phyloP scores from a whole-genome alignment of 768 basidiomycete genomes.

The Tremella mesenterica region DNA sequence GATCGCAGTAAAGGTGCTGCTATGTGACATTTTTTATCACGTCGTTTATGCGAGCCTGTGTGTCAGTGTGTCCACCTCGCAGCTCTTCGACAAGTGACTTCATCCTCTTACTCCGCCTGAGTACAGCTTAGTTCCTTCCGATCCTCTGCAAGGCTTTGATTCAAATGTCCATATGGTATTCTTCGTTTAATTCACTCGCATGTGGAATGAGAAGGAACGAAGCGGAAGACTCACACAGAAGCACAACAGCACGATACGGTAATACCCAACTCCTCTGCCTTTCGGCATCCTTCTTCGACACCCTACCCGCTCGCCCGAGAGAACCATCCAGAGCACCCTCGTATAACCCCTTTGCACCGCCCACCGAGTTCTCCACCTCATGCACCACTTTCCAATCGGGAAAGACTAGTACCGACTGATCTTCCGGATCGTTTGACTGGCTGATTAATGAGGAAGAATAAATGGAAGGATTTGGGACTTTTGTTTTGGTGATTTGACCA shows the following conservation, averaged over 20 bases:
- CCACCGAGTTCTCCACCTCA: constrained; percentile 56
- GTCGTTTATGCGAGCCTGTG: constrained; percentile 80
- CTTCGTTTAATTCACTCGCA: too few relatives aligned
- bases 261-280: constrained; percentile 61
- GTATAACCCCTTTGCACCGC: constrained; percentile 66
- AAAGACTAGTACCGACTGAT: constrained; percentile 75
- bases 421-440: constrained; percentile 56
- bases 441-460: constrained; percentile 76
- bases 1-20: constrained; percentile 55
- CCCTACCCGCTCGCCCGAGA: constrained; percentile 18
- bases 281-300: constrained; percentile 32
- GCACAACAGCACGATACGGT: constrained; percentile 80
- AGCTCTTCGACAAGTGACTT: too few relatives aligned
- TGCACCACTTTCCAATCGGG: constrained; percentile 83
- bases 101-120: too few relatives aligned
- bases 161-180: too few relatives aligned
- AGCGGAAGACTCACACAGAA: constrained; percentile 60
- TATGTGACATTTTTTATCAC: constrained; percentile 86
- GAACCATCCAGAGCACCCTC: constrained; percentile 55
- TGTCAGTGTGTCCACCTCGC: too few relatives aligned
- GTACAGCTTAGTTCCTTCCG: too few relatives aligned
- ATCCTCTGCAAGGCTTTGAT: too few relatives aligned
- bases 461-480: constrained; percentile 51
- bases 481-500: constrained; percentile 56
- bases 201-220: neutral